Evolutionary conservation across 1,284 basidiomycete genomes (phyloP).

Genomic region (Heterobasidion parviporum): DNA sequence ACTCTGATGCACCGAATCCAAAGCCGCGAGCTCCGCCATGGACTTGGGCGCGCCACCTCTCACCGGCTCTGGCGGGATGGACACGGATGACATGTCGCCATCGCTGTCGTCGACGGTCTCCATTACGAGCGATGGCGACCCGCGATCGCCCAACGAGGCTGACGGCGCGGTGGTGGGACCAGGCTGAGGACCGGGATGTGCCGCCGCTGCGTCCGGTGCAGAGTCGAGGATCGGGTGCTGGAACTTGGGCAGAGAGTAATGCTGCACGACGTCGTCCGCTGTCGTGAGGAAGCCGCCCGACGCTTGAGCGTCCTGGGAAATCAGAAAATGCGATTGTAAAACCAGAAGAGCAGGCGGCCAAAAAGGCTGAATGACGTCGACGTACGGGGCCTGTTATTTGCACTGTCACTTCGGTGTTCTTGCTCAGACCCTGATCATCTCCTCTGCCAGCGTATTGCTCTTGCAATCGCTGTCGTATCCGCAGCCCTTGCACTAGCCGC

Average conservation of each 20-base stretch:
- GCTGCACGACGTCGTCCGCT: constrained; percentile 68
- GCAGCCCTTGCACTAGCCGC: constrained; percentile 80
- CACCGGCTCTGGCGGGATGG: constrained; percentile 10
- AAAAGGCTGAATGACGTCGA: neutral
- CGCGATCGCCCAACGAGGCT: neutral
- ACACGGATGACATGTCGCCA: constrained; percentile 24
- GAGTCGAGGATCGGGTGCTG: constrained; percentile 27
- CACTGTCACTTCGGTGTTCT: neutral
- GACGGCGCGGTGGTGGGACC: constrained; percentile 1
- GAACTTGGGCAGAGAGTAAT: constrained; percentile 59
- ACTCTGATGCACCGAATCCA: constrained; percentile 13
- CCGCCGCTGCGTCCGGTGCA: constrained; percentile 5
- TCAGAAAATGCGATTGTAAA: neutral
- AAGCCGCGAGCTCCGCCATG: constrained; percentile 61
- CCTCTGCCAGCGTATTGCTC: constrained; percentile 62
- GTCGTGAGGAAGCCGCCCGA: constrained; percentile 58
- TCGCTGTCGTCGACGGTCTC: constrained; percentile 21
- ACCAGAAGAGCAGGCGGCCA: neutral
- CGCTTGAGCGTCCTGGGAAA: neutral
- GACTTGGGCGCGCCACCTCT: constrained; percentile 36
- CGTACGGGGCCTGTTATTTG: neutral
- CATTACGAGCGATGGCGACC: neutral
- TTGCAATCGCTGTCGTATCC: constrained; percentile 77
- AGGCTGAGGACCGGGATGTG: neutral
- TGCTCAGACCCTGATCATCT: constrained; percentile 8